A percentile compares a stretch with the other conserved stretches of the same genome.
Conservation (phyloP, 345 rosid species). For the Syzygium grande region DNA sequence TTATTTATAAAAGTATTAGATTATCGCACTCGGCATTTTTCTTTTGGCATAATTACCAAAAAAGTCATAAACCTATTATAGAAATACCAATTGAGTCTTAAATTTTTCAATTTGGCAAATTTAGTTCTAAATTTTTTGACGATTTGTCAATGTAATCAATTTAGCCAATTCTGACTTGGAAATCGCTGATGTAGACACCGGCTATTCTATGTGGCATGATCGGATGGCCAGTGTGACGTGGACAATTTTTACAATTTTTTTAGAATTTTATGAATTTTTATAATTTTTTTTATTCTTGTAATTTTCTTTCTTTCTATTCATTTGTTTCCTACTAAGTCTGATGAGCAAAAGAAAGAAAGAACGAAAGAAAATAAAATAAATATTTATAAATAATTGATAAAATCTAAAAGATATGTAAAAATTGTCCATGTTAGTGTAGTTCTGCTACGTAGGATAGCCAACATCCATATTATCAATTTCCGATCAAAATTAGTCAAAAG, state of each 20-base stretch:
- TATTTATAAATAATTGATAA: background rate
- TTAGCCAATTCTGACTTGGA: fast-evolving
- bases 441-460: fast-evolving
- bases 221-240: fast-evolving
- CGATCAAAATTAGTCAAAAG: fast-evolving
- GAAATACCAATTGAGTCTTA: background rate
- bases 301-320: background rate
- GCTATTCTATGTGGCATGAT: fast-evolving
- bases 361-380: background rate
- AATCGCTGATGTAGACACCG: fast-evolving
- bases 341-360: background rate
- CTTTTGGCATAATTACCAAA: background rate
- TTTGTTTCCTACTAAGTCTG: background rate
- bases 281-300: too few species aligned
- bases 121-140: background rate
- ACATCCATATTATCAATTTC: fast-evolving
- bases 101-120: background rate
- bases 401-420: background rate
- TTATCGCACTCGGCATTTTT: background rate
- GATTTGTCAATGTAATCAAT: background rate
- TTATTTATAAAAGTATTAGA: background rate
- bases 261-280: background rate
- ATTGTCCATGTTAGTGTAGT: background rate
- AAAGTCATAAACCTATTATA: background rate
- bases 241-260: background rate